phyloP scores from a whole-genome alignment of 2,329 filamentous ascomycete species.

The Sporothrix mexicana region DNA sequence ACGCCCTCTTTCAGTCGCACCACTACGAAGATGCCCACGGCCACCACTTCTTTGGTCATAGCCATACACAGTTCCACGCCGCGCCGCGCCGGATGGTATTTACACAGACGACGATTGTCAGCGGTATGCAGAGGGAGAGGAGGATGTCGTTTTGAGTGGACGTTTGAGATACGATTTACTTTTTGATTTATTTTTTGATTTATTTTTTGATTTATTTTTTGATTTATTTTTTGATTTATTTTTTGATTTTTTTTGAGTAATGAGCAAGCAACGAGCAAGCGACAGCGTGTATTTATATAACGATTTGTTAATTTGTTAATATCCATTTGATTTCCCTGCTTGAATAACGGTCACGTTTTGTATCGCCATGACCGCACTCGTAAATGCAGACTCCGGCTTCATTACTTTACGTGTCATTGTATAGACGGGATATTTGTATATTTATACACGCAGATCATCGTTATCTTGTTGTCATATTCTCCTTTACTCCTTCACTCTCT shows the following conservation, averaged over 20 bases:
- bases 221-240: neutral
- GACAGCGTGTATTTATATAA: neutral
- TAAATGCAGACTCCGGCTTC: no score
- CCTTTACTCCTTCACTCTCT: no score
- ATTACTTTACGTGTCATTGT: no score
- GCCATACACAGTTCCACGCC: neutral
- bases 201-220: no score
- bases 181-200: no score
- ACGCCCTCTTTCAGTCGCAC: neutral
- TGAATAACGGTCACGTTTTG: no score
- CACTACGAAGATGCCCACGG: no score
- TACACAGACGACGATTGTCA: slow-evolving; percentile 1
- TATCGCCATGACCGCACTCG: no score
- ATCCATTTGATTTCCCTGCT: slow-evolving; percentile 1
- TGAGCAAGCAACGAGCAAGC: neutral
- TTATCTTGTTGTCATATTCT: no score
- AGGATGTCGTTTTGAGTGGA: slow-evolving; percentile 13
- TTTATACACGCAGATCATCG: no score
- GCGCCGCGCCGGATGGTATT: neutral
- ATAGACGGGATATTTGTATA: no score
- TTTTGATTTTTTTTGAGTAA: neutral
- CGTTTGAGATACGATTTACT: neutral
- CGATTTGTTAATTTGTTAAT: neutral
- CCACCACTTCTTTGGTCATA: neutral
- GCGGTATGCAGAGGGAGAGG: neutral